Percentiles rank a stretch among this genome's conserved stretches.
These are phyloP conservation scores for Penicillium sp. DNA, from an alignment of 2,329 filamentous ascomycete genomes.

Conservation along the genomic window DNA sequence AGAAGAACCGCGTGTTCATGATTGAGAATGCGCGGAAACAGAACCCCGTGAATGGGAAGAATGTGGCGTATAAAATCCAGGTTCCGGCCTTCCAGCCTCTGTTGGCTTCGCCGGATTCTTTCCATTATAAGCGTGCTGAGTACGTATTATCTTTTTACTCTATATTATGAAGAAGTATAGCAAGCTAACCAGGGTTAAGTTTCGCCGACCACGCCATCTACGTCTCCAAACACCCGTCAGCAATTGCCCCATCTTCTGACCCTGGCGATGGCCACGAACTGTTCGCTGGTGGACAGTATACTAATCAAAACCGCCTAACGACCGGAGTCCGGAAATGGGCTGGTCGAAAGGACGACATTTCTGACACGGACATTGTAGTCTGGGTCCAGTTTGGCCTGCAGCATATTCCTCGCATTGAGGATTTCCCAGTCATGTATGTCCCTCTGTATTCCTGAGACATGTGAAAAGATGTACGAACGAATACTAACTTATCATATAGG, in stretches of 20 bases:
- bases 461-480: not conserved
- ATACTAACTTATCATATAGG: not conserved
- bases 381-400: constrained; percentile 26
- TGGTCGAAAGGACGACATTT: constrained; percentile 44
- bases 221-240: constrained; percentile 44
- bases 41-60: constrained; percentile 50
- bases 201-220: constrained; percentile 50
- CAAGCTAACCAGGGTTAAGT: constrained; percentile 22
- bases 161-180: constrained; percentile 49
- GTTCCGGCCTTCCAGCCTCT: constrained; percentile 54
- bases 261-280: not conserved
- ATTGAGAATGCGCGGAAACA: constrained; percentile 50
- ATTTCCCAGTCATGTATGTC: not conserved
- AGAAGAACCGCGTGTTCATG: constrained; percentile 50
- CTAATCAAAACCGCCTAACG: constrained; percentile 51
- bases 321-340: constrained; percentile 53
- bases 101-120: constrained; percentile 49
- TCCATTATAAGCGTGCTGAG: constrained; percentile 48
- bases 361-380: constrained; percentile 33
- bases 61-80: constrained; percentile 54
- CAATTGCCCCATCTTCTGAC: constrained; percentile 18
- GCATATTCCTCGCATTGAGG: not conserved
- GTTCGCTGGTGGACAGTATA: constrained; percentile 46
- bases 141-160: constrained; percentile 50
- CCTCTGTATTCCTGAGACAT: not conserved